These are phyloP conservation scores for Talaromyces adpressus DNA, from an alignment of 495 filamentous ascomycete species.

Conservation along the genomic window DNA sequence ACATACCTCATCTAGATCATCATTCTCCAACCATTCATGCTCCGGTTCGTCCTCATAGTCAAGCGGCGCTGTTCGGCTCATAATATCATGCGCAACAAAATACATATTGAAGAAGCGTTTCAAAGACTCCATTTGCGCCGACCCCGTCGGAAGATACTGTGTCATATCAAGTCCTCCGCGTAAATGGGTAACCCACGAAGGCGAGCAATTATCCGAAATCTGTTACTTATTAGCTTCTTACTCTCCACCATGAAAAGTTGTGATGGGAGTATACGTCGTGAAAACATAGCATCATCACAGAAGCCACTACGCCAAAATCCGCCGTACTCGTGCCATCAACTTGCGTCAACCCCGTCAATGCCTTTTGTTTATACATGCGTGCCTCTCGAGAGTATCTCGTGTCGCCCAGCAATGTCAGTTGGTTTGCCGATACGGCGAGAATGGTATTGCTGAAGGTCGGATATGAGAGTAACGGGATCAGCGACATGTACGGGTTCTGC, in stretches of 20 bases:
- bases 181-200: constrained; percentile 17
- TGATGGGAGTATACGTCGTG: constrained; percentile 11
- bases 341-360: constrained; percentile 10
- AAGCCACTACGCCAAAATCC: constrained; percentile 12
- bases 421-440: constrained; percentile 14
- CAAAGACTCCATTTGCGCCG: not conserved
- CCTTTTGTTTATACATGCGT: constrained; percentile 11
- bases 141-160: not conserved
- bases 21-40: constrained; percentile 10
- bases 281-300: constrained; percentile 19
- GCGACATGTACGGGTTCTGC: constrained; percentile 16
- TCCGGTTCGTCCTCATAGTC: not conserved
- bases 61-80: constrained; percentile 12
- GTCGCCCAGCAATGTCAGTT: constrained; percentile 11
- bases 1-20: constrained; percentile 17
- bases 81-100: constrained; percentile 18
- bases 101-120: constrained; percentile 16
- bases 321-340: constrained; percentile 4
- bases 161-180: constrained; percentile 12
- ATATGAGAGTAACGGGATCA: constrained; percentile 13
- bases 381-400: constrained; percentile 5
- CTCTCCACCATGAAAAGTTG: too few species aligned
- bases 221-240: not conserved
- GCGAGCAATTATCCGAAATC: constrained; percentile 15
- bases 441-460: constrained; percentile 12